A percentile compares a stretch with the other conserved stretches of the same genome.
Evolutionary conservation across 352 stramenopile genomes (phyloP).

Genomic region (Saprolegnia parasitica): DNA sequence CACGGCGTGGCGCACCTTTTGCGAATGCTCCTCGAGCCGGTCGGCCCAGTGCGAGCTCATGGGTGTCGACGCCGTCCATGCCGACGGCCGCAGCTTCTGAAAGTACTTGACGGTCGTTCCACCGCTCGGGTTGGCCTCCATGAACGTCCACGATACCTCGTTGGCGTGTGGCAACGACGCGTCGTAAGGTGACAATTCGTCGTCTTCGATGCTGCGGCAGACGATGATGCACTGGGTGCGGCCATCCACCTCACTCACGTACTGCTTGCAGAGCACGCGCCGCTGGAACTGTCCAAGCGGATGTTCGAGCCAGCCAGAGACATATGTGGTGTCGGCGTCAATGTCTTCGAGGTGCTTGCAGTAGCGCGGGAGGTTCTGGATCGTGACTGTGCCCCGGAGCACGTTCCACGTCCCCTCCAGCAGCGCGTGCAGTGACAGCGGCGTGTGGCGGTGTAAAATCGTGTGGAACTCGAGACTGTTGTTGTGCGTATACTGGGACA

Average conservation of each 20-base stretch:
- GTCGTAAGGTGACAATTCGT: neutral
- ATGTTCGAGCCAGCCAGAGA: neutral
- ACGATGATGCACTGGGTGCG: neutral
- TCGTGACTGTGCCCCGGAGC: neutral
- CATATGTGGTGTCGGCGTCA: neutral
- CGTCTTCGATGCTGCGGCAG: slow-evolving; percentile 11
- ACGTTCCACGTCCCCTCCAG: slow-evolving; percentile 3
- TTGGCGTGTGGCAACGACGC: neutral
- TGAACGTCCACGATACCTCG: neutral
- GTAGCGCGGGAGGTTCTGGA: slow-evolving; percentile 1
- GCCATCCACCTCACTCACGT: neutral
- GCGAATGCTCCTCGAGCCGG: neutral
- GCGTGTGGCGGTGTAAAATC: neutral
- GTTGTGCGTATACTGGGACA: slow-evolving; percentile 5
- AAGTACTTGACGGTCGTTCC: neutral
- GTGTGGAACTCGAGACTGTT: neutral
- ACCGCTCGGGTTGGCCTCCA: neutral
- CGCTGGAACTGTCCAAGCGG: slow-evolving; percentile 10
- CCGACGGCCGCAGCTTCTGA: slow-evolving; percentile 7
- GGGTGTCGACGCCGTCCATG: neutral
- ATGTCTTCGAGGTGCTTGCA: slow-evolving; percentile 8
- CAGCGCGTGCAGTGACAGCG: neutral
- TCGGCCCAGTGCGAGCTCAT: slow-evolving; percentile 14
- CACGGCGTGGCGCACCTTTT: neutral
- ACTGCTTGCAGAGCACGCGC: slow-evolving; percentile 12